Evolutionary conservation across 176 grass and related monocot species (phyloP).

Genomic region (Eleusine coracana): DNA sequence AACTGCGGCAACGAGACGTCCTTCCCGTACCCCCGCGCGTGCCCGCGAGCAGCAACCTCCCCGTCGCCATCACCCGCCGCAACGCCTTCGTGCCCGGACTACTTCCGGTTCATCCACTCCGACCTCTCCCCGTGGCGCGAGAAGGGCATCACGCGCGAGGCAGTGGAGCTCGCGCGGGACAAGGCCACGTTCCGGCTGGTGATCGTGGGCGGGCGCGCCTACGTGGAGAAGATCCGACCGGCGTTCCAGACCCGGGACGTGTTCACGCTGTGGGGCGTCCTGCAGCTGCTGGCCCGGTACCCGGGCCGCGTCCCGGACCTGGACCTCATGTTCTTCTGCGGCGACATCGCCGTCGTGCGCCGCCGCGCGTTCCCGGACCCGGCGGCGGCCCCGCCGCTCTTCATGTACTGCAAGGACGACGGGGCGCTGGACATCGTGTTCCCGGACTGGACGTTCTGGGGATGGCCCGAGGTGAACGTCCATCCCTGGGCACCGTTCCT

Average conservation of each 20-base stretch:
- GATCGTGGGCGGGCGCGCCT: constrained; percentile 41
- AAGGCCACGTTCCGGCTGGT: constrained; percentile 52
- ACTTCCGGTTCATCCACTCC: constrained; percentile 50
- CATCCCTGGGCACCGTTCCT: constrained; percentile 43
- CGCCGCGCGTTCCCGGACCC: neutral
- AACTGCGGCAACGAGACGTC: neutral
- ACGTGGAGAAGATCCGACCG: constrained; percentile 38
- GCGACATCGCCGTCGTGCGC: constrained; percentile 37
- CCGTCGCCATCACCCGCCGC: neutral
- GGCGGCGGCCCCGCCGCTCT: constrained; percentile 35
- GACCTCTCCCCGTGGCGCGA: constrained; percentile 58
- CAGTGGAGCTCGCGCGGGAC: constrained; percentile 38
- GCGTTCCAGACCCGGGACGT: constrained; percentile 63
- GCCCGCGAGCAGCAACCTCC: neutral
- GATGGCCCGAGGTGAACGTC: constrained; percentile 58
- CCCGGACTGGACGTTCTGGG: constrained; percentile 82
- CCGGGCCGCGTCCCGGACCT: constrained; percentile 58
- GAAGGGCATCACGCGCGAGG: constrained; percentile 53
- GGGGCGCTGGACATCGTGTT: constrained; percentile 52
- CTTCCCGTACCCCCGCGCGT: neutral
- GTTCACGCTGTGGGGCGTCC: constrained; percentile 67
- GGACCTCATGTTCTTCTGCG: constrained; percentile 73
- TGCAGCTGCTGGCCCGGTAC: constrained; percentile 62
- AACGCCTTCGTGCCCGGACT: constrained; percentile 31
- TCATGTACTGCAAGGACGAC: constrained; percentile 55